Base-by-base conservation (phyloP, 768 basidiomycete genomes). In the Phylloporus arenicola region DNA sequence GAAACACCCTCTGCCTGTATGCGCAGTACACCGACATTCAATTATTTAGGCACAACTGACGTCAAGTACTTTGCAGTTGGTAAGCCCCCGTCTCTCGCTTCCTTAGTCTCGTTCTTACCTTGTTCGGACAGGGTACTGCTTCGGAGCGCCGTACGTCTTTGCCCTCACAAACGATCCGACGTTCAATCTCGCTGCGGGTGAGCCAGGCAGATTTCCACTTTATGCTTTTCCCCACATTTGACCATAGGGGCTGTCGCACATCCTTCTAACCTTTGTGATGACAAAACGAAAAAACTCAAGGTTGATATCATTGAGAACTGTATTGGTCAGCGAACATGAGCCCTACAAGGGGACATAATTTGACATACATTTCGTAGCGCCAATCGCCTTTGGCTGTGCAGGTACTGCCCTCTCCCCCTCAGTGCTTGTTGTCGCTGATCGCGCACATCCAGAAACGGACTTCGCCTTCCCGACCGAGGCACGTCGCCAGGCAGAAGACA, bases 401-500 rank as follows among this genome's bases (percentile, higher is more conserved):
- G 81, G 81, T 77, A 24, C 22, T 24, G 22, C 22, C 22, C 22
- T 5, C 22, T 24, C 5, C 22, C 22, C 22, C 3, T 24, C 22
- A 24, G 22, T 24, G 5, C 22, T 24, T 24, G 19, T 3, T n/a
- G 10, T 20, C 6, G 17, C 24, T 54, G 19, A 49, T 34, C 30
- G 30, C 6, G 4, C 11, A 3, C 39, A 13, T 43, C 6, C 59
- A 79, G 82, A 84, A 64, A 69, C 55, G n/a, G 83, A 84, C 59
- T 53, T 57, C 2, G 74, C 80, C 1, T 84, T 84, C 70, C 72
- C 79, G 1, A 20, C 69, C 0, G 70, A 72, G n/a, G 72, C 74
- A 0, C 79, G 83, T 29, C 77, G 76, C 22, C 69, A 73, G 2
- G 78, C 77, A 0, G 83, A 83, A 52, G 79, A 81, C 43, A 75